A percentile compares a stretch with the other conserved stretches of the same genome.
Conservation (phyloP, 2,329 filamentous ascomycete genomes). For the Paracamarosporium sp. region DNA sequence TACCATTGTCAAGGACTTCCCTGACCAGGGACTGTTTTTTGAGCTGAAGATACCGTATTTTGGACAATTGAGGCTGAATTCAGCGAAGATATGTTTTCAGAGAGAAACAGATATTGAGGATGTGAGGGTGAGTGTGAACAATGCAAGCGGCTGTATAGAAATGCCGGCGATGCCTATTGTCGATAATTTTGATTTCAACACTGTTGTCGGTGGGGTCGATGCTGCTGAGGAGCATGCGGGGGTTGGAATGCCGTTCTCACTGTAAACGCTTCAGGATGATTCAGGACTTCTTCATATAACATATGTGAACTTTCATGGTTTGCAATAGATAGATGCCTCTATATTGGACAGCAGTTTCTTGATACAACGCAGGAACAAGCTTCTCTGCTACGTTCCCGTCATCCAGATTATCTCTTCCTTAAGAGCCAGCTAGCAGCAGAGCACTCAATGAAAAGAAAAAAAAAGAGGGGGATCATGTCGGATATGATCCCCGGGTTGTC, state of each 20-base stretch:
- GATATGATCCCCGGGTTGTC: not conserved
- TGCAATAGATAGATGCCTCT: too few species aligned
- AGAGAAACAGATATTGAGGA: constrained; percentile 4
- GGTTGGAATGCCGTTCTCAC: not conserved
- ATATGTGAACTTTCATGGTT: too few species aligned
- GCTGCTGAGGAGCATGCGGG: not conserved
- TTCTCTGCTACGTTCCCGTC: not conserved
- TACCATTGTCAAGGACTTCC: constrained; percentile 3
- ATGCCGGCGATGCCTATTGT: not conserved
- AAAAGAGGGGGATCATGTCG: not conserved
- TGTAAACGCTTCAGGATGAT: not conserved
- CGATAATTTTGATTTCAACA: not conserved
- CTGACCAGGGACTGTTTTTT: constrained; percentile 3
- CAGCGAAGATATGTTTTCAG: constrained; percentile 5
- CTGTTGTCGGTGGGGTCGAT: not conserved
- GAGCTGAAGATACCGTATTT: constrained; percentile 9
- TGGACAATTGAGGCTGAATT: constrained; percentile 3
- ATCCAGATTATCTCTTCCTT: not conserved
- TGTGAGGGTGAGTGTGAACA: not conserved
- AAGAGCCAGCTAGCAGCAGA: not conserved
- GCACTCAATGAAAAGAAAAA: not conserved
- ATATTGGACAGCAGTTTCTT: too few species aligned
- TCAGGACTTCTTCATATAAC: too few species aligned
- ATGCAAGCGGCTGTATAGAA: not conserved
- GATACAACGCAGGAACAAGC: too few species aligned